Evolutionary conservation across 225 moss, liverwort and hornwort genomes (phyloP).

Genomic region (Sphagnum tenellum): DNA sequence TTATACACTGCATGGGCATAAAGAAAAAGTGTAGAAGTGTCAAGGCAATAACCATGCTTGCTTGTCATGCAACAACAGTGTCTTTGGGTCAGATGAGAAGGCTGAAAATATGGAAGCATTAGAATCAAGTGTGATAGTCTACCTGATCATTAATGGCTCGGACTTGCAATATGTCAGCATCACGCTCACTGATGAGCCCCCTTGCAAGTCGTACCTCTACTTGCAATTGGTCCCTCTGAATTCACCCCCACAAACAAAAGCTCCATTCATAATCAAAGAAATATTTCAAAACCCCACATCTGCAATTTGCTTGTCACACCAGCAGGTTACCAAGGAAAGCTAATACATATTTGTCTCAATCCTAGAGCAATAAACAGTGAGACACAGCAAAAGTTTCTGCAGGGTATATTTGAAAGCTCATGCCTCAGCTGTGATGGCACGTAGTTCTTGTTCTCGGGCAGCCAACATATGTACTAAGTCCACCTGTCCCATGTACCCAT

Average conservation of each 20-base stretch:
- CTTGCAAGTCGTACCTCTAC: constrained; percentile 78
- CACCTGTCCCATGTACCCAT: constrained; percentile 38
- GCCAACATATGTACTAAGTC: constrained; percentile 85
- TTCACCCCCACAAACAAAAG: neutral
- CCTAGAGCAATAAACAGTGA: neutral
- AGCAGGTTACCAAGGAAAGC: neutral
- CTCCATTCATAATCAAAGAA: neutral
- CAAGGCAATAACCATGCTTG: neutral
- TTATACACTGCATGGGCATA: neutral
- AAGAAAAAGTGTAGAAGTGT: constrained; percentile 8
- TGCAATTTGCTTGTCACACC: too few species aligned
- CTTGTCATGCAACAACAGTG: neutral
- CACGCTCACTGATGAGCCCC: constrained; percentile 67
- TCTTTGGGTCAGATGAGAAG: neutral
- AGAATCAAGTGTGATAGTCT: neutral
- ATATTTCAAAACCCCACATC: too few species aligned
- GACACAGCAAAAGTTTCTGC: neutral
- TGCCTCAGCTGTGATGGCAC: constrained; percentile 83
- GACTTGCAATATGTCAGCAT: constrained; percentile 70
- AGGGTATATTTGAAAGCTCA: neutral
- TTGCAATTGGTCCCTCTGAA: constrained; percentile 86
- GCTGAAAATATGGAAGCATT: neutral
- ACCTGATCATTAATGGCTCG: constrained; percentile 82
- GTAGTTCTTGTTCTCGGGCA: constrained; percentile 92
- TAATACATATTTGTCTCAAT: neutral